Evolutionary conservation across 345 rosid genomes (phyloP), one percentile per base, ranked within the genome.

Genomic region (Geranium rotundifolium): DNA sequence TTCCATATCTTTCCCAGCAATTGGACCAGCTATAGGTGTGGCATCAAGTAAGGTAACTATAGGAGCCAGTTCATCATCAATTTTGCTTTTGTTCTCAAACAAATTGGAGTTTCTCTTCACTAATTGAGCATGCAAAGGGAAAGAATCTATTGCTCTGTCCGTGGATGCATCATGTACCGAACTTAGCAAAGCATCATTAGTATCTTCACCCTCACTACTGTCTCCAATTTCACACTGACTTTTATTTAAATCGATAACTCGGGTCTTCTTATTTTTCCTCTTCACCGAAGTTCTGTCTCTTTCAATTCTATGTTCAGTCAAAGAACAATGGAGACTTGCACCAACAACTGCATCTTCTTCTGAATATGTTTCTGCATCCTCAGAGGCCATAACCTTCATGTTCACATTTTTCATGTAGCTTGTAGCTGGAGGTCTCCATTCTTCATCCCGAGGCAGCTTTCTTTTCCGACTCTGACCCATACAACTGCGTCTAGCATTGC

Each of bases 31-130:
- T 69, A 69, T 60, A 63, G 64, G 74, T 29, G 65, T 66, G 66
- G 63, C 71, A 62, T 60, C 64, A 71, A 67, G 65, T 69, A 63
- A 66, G 68, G 73, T 63, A 73, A 73, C 67, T 52, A 56, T 61
- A 39, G 78, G 64, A 66, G 63, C 75, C 61, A 65, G 78, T 57
- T 58, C 72, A 61, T 69, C 79, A 61, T 69, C 77, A 63, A 62
- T 61, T 49, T 83, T 81, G 60, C 66, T 66, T 78, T 84, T 90
- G 80, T 75, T 85, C 75, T 70, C 81, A 39, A 67, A 72, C 67
- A 68, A 66, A 59, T 63, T 57, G 31, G 67, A 74, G 67, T 70
- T 81, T 74, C 62, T 73, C 65, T 84, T 84, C 37, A 68, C 63
- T 64, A 71, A 77, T 60, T 64, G 76, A 23, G 67, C 65, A 60